phyloP scores from a whole-genome alignment of 305 asterid genomes.

The Euphrasia arctica region DNA sequence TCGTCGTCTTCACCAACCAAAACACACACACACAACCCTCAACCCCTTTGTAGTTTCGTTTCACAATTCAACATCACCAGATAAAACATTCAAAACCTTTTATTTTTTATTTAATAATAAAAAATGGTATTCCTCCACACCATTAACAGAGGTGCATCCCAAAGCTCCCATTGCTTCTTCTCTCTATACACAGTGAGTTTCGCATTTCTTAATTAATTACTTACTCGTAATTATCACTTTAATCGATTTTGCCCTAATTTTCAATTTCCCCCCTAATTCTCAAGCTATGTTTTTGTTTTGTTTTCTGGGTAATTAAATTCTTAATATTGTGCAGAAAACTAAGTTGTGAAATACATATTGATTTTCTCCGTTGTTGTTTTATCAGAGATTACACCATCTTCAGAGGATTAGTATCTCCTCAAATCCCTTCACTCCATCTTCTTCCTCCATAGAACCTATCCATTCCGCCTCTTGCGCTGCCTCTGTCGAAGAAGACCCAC shows the following conservation, averaged over 20 bases:
- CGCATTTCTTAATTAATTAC: neutral
- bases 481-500: constrained; percentile 25
- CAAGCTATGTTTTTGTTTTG: neutral
- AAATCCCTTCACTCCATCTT: constrained; percentile 26
- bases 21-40: no score
- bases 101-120: neutral
- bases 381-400: constrained; percentile 36
- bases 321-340: neutral
- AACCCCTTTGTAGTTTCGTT: no score
- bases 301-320: neutral
- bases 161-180: constrained; percentile 23
- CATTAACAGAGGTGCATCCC: constrained; percentile 26
- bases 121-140: constrained; percentile 28
- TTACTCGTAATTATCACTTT: neutral
- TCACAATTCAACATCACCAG: no score
- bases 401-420: constrained; percentile 26
- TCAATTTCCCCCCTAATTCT: neutral
- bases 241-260: neutral
- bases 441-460: constrained; percentile 22
- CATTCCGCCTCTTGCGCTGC: constrained; percentile 36
- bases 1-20: no score
- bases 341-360: constrained; percentile 3
- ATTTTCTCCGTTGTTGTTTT: neutral
- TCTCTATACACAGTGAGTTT: constrained; percentile 29
- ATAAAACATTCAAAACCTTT: neutral